phyloP scores from a whole-genome alignment of 2,329 filamentous ascomycete species.

The Fusarium sp. region DNA sequence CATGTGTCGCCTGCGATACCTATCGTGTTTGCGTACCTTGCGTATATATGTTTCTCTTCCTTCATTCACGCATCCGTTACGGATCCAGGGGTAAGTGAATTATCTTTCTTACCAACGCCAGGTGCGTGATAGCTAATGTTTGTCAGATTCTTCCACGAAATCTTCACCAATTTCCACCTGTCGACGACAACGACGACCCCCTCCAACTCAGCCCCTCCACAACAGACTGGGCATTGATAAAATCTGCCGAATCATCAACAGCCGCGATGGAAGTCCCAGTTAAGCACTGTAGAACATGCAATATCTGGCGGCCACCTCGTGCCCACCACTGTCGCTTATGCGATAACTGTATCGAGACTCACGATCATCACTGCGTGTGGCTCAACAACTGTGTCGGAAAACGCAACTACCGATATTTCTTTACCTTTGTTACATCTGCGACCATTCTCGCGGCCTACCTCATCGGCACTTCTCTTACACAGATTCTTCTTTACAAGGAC shows the following conservation, averaged over 20 bases:
- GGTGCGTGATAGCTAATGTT: conserved; percentile 20
- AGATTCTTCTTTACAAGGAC: conserved; percentile 78
- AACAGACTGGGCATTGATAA: conserved; percentile 94
- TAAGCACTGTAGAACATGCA: conserved; percentile 98
- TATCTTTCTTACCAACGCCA: neutral
- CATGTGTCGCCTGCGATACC: conserved; percentile 90
- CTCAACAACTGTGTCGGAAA: conserved; percentile 98
- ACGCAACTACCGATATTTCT: conserved; percentile 98
- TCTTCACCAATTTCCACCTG: conserved; percentile 85
- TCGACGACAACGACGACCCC: conserved; percentile 81
- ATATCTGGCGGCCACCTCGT: conserved; percentile 95
- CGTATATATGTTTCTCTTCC: conserved; percentile 89
- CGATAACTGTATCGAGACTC: conserved; percentile 96
- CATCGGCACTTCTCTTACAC: conserved; percentile 80
- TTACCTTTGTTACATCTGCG: conserved; percentile 85
- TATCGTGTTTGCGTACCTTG: conserved; percentile 90
- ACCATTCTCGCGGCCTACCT: conserved; percentile 82
- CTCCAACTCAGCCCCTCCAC: conserved; percentile 84
- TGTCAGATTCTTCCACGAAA: conserved; percentile 91
- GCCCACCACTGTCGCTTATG: conserved; percentile 97
- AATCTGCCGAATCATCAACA: conserved; percentile 77
- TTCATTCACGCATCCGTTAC: conserved; percentile 93
- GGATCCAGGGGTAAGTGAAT: conserved; percentile 84
- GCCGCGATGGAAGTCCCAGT: conserved; percentile 97
- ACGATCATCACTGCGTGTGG: conserved; percentile 99